Conservation (phyloP, 805 yeast species). For the Ogataea saltuana region DNA sequence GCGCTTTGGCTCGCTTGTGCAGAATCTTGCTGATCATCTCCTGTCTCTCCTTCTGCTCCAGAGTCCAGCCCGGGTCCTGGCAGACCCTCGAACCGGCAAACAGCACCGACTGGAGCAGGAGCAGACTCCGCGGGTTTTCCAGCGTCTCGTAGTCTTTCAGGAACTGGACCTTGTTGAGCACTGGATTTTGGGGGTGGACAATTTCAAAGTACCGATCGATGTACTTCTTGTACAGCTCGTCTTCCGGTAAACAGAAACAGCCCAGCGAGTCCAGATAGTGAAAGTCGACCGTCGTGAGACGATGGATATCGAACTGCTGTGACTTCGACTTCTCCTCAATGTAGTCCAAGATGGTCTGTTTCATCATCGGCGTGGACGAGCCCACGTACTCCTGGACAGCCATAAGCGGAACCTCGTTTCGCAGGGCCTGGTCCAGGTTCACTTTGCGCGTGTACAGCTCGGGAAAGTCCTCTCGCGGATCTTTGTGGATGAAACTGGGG, state of each 20-base stretch:
- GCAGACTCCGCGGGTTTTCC: conserved; percentile 58
- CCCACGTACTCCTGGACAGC: conserved; percentile 34
- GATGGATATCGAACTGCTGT: conserved; percentile 11
- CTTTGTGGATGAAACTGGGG: conserved; percentile 26
- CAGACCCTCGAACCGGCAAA: conserved; percentile 68
- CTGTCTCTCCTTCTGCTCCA: conserved; percentile 46
- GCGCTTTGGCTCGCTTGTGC: conserved; percentile 70
- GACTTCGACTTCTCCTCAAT: conserved; percentile 9
- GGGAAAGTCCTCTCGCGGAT: conserved; percentile 27
- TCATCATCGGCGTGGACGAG: conserved; percentile 34
- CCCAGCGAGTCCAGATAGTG: conserved; percentile 40
- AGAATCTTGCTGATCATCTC: conserved; percentile 46
- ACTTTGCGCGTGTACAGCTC: conserved; percentile 24
- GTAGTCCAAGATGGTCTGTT: conserved; percentile 32
- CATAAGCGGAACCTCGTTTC: conserved; percentile 17
- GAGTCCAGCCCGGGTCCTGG: conserved; percentile 47
- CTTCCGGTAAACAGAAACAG: conserved; percentile 67
- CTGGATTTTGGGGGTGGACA: conserved; percentile 70
- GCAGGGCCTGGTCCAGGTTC: conserved; percentile 25
- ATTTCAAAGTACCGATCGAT: conserved; percentile 61
- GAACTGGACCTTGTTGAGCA: conserved; percentile 62
- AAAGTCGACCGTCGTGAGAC: conserved; percentile 22
- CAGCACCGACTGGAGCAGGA: conserved; percentile 64
- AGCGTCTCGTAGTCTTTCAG: conserved; percentile 56
- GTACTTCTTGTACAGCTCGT: conserved; percentile 57